Conservation (phyloP, 164 flowering plant genomes). For the Brasenia schreberi region DNA sequence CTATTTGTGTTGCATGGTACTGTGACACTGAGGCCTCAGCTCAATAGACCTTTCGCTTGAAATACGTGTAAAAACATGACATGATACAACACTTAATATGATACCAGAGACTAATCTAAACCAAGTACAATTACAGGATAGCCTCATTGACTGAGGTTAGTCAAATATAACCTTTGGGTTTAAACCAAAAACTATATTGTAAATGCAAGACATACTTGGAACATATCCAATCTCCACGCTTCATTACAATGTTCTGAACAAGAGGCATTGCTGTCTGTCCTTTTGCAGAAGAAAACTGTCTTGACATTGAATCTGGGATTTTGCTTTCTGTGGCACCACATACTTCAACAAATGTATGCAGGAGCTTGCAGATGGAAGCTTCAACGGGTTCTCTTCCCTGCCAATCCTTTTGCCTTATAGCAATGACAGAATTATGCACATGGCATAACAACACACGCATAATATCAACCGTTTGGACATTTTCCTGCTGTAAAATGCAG, state of each 20-base stretch:
- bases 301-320: constrained; percentile 19
- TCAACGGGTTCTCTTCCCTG: constrained; percentile 36
- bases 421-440: constrained; percentile 25
- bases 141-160: too few species aligned
- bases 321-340: constrained; percentile 9
- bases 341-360: constrained; percentile 37
- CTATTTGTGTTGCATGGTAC: too few species aligned
- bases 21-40: too few species aligned
- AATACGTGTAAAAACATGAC: too few species aligned
- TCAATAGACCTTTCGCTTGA: too few species aligned
- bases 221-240: constrained; percentile 86
- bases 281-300: constrained; percentile 25
- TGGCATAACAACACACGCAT: constrained; percentile 70
- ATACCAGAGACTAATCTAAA: too few species aligned
- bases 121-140: too few species aligned
- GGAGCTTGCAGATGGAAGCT: constrained; percentile 56
- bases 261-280: constrained; percentile 25
- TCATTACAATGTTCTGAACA: constrained; percentile 54
- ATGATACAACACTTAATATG: too few species aligned
- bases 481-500: constrained; percentile 19
- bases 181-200: not conserved
- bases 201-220: constrained; percentile 35
- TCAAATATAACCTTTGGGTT: too few species aligned
- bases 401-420: constrained; percentile 17
- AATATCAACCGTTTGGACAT: constrained; percentile 46